These are phyloP conservation scores for Nakaseomyces bracarensis DNA, from an alignment of 1,139 yeast genomes.

Conservation along the genomic window DNA sequence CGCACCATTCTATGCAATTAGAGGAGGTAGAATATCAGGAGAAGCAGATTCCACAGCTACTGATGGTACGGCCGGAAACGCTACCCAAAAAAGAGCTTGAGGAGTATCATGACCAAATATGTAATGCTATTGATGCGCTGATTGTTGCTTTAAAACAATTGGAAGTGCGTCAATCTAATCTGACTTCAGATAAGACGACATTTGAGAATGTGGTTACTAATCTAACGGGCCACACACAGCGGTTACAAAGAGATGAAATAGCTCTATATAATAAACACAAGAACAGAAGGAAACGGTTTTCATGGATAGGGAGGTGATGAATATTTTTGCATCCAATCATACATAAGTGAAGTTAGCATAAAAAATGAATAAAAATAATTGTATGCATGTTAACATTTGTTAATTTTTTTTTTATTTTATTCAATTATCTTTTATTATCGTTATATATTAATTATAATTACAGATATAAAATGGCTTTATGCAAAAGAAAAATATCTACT, in stretches of 20 bases:
- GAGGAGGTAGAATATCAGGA: slow-evolving; percentile 16
- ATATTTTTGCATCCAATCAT: too few species aligned
- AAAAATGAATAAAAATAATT: neutral
- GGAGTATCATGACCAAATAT: slow-evolving; percentile 24
- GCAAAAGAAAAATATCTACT: too few species aligned
- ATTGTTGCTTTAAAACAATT: slow-evolving; percentile 17
- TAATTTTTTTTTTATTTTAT: too few species aligned
- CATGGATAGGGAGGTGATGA: slow-evolving; percentile 20
- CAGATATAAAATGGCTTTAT: neutral
- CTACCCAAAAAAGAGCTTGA: slow-evolving; percentile 11
- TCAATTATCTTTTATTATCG: neutral
- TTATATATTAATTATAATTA: neutral
- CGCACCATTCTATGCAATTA: slow-evolving; percentile 14
- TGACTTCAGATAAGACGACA: slow-evolving; percentile 25
- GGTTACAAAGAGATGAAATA: slow-evolving; percentile 29
- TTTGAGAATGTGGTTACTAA: slow-evolving; percentile 30
- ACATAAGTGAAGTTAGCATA: neutral
- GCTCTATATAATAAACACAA: slow-evolving; percentile 26
- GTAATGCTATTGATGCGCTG: slow-evolving; percentile 22
- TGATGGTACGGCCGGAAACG: slow-evolving; percentile 9
- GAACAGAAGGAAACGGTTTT: slow-evolving; percentile 17
- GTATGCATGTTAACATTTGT: too few species aligned
- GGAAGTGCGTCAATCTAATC: slow-evolving; percentile 15
- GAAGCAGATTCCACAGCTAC: slow-evolving; percentile 16
- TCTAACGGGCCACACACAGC: slow-evolving; percentile 31